Conservation (phyloP, 2,329 filamentous ascomycete genomes). For the Aspergillus sp. region DNA sequence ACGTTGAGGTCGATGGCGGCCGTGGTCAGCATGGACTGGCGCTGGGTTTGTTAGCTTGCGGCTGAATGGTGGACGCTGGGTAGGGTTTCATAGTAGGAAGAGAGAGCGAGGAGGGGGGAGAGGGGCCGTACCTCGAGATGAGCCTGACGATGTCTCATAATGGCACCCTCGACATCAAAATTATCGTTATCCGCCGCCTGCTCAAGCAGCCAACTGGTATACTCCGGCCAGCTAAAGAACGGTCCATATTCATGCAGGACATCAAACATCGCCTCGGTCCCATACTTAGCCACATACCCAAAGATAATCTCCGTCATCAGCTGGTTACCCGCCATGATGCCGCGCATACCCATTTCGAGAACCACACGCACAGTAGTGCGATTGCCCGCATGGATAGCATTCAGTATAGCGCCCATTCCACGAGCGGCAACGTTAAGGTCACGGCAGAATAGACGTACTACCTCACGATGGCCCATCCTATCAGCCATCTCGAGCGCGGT, state of each 20-base stretch:
- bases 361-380: slow-evolving; percentile 17
- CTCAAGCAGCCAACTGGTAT: not conserved
- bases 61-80: not conserved
- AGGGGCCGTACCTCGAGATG: not conserved
- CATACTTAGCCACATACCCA: not conserved
- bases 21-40: not conserved
- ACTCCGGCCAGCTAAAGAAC: not conserved
- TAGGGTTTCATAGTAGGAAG: not conserved
- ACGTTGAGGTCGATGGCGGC: not conserved
- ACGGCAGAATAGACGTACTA: slow-evolving; percentile 17
- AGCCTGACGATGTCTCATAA: not conserved
- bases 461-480: slow-evolving; percentile 7
- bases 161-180: not conserved
- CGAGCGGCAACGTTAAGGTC: slow-evolving; percentile 6
- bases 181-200: not conserved
- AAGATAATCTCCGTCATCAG: slow-evolving; percentile 1
- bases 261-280: not conserved
- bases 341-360: slow-evolving; percentile 22
- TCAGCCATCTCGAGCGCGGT: slow-evolving; percentile 22
- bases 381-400: slow-evolving; percentile 14
- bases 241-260: not conserved
- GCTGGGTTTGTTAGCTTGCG: not conserved
- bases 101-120: too few species aligned
- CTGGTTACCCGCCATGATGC: slow-evolving; percentile 7
- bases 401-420: slow-evolving; percentile 16